A percentile compares a stretch with the other conserved stretches of the same genome.
Conservation (phyloP, 306 rosid species). For the Calophaca sinica region DNA sequence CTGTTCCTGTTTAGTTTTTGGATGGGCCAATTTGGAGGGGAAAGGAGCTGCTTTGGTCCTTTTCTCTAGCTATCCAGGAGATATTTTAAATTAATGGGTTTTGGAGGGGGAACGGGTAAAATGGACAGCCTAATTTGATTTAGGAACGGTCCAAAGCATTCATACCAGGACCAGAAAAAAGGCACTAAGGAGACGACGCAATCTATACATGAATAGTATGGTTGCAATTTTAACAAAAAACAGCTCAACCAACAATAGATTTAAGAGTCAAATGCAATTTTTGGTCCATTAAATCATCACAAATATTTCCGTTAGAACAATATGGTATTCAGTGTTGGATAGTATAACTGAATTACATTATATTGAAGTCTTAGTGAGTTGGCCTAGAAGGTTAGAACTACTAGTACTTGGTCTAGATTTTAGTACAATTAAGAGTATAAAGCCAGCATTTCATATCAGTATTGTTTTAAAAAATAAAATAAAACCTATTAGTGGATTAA, state of each 20-base stretch:
- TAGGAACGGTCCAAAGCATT: background rate
- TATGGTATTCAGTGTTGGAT: slow-evolving; percentile 13
- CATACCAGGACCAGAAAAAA: background rate
- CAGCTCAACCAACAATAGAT: background rate
- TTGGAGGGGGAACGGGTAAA: background rate
- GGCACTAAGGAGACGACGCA: background rate
- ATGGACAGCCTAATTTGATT: background rate
- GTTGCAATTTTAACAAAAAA: slow-evolving; percentile 20
- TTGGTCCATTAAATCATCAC: background rate
- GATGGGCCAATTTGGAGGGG: background rate
- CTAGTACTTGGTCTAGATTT: slow-evolving; percentile 15
- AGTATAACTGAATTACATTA: slow-evolving; percentile 11
- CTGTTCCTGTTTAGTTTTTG: slow-evolving; percentile 18
- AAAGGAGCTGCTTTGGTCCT: background rate
- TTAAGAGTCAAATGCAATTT: slow-evolving; percentile 20
- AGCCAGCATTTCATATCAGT: background rate
- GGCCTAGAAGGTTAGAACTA: background rate
- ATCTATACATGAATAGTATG: background rate
- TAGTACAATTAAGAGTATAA: background rate
- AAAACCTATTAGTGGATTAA: background rate
- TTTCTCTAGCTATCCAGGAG: background rate
- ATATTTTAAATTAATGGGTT: background rate
- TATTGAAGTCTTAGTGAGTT: slow-evolving; percentile 19
- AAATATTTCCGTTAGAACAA: slow-evolving; percentile 22
- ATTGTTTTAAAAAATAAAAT: background rate